Evolutionary conservation across 1,284 basidiomycete species (phyloP).

Genomic region (Wolfiporia cocos): DNA sequence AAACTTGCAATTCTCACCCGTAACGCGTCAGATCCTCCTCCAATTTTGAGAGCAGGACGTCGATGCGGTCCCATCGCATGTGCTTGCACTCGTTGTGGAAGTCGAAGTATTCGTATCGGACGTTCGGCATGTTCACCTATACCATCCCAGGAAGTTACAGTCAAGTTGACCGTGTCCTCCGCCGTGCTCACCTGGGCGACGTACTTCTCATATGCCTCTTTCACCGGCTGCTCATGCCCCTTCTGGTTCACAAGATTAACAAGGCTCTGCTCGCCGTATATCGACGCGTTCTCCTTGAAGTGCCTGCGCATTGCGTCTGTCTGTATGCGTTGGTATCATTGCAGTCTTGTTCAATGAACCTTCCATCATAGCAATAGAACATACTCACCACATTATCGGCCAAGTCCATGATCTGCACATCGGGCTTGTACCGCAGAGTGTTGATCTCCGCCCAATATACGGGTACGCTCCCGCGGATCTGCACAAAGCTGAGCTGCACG

Average conservation of each 20-base stretch:
- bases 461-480: conserved; percentile 92
- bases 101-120: conserved; percentile 95
- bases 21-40: conserved; percentile 69
- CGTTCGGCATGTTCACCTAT: conserved; percentile 57
- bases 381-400: conserved; percentile 52
- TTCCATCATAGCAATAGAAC: no score
- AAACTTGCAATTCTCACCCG: conserved; percentile 41
- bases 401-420: conserved; percentile 93
- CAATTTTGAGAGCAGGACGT: conserved; percentile 75
- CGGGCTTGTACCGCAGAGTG: conserved; percentile 94
- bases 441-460: conserved; percentile 98
- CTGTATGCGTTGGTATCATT: no score
- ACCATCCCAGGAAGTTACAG: not conserved
- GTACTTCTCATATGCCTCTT: conserved; percentile 89
- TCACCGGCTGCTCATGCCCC: conserved; percentile 92
- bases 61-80: conserved; percentile 94
- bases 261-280: conserved; percentile 80
- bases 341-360: no score
- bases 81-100: conserved; percentile 96
- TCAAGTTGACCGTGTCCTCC: no score
- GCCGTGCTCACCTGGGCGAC: conserved; percentile 63
- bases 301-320: conserved; percentile 70
- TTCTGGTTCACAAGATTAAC: conserved; percentile 96
- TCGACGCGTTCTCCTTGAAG: conserved; percentile 66
- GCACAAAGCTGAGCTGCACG: conserved; percentile 78